These are phyloP conservation scores for Cairneyella variabilis DNA, from an alignment of 495 filamentous ascomycete species.

Conservation along the genomic window DNA sequence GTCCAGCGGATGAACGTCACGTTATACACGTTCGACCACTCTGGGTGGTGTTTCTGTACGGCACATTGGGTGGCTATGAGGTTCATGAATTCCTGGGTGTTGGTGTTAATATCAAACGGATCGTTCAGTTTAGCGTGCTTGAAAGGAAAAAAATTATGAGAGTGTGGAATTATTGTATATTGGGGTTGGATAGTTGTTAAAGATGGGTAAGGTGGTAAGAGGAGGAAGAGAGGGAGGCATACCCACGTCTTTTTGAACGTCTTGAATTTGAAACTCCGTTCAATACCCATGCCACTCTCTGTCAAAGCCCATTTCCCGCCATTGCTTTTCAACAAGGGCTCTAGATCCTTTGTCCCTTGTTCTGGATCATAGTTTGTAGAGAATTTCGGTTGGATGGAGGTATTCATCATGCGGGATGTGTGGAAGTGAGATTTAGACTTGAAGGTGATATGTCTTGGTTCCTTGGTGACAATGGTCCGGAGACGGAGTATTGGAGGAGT, in stretches of 20 bases:
- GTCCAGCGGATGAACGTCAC: constrained; percentile 66
- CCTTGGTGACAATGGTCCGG: too few relatives aligned
- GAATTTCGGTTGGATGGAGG: constrained; percentile 3
- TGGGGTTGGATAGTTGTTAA: too few relatives aligned
- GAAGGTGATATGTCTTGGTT: too few relatives aligned
- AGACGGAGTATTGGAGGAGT: background rate
- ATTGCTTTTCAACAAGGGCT: constrained; percentile 9
- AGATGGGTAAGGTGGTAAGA: background rate
- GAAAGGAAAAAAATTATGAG: too few relatives aligned
- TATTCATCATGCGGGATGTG: too few relatives aligned
- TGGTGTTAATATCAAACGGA: too few relatives aligned
- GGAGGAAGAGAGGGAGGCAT: constrained; percentile 21
- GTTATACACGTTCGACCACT: constrained; percentile 65
- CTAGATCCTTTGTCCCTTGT: constrained; percentile 9
- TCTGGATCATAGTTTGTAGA: constrained; percentile 16
- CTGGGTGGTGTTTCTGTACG: constrained; percentile 55
- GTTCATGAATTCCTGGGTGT: constrained; percentile 63
- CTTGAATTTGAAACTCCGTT: constrained; percentile 59
- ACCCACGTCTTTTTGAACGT: constrained; percentile 62
- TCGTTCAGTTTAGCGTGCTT: too few relatives aligned
- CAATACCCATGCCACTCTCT: constrained; percentile 46
- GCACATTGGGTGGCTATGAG: constrained; percentile 52
- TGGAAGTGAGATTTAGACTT: background rate
- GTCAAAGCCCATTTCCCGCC: constrained; percentile 48
- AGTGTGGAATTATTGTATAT: too few relatives aligned